A percentile compares a stretch with the other conserved stretches of the same genome.
Conservation (phyloP, 2,329 filamentous ascomycete genomes). For the Pochonia chlamydosporia region DNA sequence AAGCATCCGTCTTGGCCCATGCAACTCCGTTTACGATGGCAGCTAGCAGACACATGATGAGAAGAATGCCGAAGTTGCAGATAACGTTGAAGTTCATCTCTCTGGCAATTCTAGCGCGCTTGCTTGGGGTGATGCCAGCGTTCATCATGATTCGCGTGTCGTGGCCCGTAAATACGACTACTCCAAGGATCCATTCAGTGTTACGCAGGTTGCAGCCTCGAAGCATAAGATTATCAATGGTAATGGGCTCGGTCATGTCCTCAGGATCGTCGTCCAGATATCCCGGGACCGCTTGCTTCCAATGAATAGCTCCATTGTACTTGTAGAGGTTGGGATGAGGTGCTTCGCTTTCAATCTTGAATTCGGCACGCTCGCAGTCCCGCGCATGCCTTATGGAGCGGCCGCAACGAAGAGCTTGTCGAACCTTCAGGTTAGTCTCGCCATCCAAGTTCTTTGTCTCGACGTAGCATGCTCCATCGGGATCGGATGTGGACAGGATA, state of each 20-base stretch:
- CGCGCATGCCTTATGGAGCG: conserved; percentile 78
- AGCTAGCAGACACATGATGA: conserved; percentile 81
- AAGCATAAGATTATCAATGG: conserved; percentile 90
- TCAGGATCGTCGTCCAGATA: conserved; percentile 56
- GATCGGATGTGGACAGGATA: conserved; percentile 86
- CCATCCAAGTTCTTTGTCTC: conserved; percentile 98
- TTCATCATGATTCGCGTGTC: conserved; percentile 99
- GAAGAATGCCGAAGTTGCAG: conserved; percentile 89
- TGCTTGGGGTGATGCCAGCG: conserved; percentile 88
- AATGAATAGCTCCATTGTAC: conserved; percentile 85
- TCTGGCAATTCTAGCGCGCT: conserved; percentile 83
- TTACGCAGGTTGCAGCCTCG: conserved; percentile 91
- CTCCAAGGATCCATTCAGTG: conserved; percentile 90
- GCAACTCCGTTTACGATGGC: conserved; percentile 79
- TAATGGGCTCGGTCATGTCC: conserved; percentile 86
- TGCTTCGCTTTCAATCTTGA: conserved; percentile 81
- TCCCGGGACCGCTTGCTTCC: conserved; percentile 67
- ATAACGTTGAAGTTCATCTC: conserved; percentile 97
- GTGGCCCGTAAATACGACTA: conserved; percentile 90
- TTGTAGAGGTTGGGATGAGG: conserved; percentile 93
- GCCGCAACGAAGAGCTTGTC: conserved; percentile 82
- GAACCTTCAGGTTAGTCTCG: conserved; percentile 95
- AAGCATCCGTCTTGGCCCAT: conserved; percentile 71
- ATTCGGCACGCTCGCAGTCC: conserved; percentile 86
- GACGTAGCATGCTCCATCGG: conserved; percentile 91